A percentile compares a stretch with the other conserved stretches of the same genome.
Evolutionary conservation across 257 asterid species (phyloP).

Genomic region (Przewalskia tangutica): DNA sequence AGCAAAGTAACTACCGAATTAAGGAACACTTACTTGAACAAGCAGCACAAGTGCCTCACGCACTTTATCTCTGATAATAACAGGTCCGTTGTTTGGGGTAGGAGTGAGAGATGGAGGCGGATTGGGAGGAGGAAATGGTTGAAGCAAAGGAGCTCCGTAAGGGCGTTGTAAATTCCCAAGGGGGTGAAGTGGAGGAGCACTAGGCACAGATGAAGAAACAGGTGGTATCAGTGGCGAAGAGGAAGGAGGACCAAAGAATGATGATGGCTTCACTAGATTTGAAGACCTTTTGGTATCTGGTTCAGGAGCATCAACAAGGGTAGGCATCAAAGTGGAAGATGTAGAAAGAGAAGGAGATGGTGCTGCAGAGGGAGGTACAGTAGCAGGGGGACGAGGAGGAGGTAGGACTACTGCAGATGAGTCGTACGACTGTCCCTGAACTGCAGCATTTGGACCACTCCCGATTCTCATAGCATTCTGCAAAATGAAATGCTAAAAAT

Average conservation of each 20-base stretch:
- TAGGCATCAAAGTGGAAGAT: constrained; percentile 45
- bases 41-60: constrained; percentile 74
- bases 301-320: constrained; percentile 44
- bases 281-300: constrained; percentile 31
- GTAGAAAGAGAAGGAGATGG: constrained; percentile 35
- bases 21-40: constrained; percentile 50
- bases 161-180: constrained; percentile 50
- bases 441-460: constrained; percentile 36
- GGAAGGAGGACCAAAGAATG: constrained; percentile 62
- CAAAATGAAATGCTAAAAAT: constrained; percentile 2
- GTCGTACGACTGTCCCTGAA: constrained; percentile 39
- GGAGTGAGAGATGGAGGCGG: constrained; percentile 95
- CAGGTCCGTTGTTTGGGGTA: constrained; percentile 39
- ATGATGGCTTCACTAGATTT: constrained; percentile 80
- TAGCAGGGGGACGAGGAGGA: constrained; percentile 39
- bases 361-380: constrained; percentile 29
- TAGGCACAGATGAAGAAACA: constrained; percentile 56
- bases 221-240: constrained; percentile 59
- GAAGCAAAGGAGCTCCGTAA: constrained; percentile 84
- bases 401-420: constrained; percentile 28
- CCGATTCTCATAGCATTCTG: constrained; percentile 63
- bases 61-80: constrained; percentile 65
- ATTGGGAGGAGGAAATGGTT: constrained; percentile 97
- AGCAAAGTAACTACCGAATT: background rate
- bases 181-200: constrained; percentile 71